Evolutionary conservation across 495 filamentous ascomycete species (phyloP).

Genomic region (Aspergillus bertholletiae): DNA sequence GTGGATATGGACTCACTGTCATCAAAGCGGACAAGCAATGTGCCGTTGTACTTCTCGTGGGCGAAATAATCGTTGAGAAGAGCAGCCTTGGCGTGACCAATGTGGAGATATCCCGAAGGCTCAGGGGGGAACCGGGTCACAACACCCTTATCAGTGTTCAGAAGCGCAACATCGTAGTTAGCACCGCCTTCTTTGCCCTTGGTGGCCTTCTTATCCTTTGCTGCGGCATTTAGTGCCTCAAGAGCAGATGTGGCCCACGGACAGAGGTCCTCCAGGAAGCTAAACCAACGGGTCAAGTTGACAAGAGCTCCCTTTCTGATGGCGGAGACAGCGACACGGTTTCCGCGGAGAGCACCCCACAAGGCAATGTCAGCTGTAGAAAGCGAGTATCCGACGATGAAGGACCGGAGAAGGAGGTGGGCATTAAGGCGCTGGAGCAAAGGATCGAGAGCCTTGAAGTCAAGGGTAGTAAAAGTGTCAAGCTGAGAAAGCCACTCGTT

Average conservation of each 20-base stretch:
- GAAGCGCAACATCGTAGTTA: constrained; percentile 86
- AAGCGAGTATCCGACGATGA: constrained; percentile 78
- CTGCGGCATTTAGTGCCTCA: constrained; percentile 56
- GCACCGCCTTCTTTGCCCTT: constrained; percentile 75
- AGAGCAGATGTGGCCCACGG: constrained; percentile 53
- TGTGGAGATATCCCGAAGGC: constrained; percentile 93
- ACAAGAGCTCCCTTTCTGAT: constrained; percentile 72
- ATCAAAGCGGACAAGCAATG: constrained; percentile 78
- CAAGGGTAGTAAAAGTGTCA: constrained; percentile 50
- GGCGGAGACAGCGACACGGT: constrained; percentile 76
- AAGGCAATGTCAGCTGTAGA: constrained; percentile 76
- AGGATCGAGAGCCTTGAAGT: constrained; percentile 80
- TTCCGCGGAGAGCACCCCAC: constrained; percentile 82
- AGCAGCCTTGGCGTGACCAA: constrained; percentile 91
- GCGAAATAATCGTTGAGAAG: constrained; percentile 93
- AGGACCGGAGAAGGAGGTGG: constrained; percentile 81
- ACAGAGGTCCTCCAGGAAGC: constrained; percentile 76
- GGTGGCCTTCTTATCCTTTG: constrained; percentile 62
- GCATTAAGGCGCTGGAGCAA: constrained; percentile 74
- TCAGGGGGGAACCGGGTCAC: constrained; percentile 94
- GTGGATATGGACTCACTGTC: constrained; percentile 46
- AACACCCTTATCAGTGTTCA: constrained; percentile 85
- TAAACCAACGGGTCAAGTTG: constrained; percentile 87
- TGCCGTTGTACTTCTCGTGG: constrained; percentile 82
- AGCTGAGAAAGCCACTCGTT: constrained; percentile 56